Evolutionary conservation across 1,284 basidiomycete species (phyloP).

Genomic region (Ganoderma resinaceum): DNA sequence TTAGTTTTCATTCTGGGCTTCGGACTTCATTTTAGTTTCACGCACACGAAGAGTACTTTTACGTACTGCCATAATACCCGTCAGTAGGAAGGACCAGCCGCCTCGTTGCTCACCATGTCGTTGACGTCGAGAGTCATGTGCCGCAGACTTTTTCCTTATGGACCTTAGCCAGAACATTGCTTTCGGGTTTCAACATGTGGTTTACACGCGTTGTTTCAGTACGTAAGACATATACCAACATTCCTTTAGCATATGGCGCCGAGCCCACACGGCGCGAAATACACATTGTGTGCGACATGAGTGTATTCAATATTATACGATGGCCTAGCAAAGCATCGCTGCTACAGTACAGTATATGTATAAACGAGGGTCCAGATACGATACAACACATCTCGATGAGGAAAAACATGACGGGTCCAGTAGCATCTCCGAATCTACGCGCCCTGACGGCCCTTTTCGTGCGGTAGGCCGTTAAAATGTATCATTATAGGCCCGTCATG

Average conservation of each 20-base stretch:
- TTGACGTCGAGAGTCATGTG: not conserved
- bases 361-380: not conserved
- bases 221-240: constrained; percentile 22
- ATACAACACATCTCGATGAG: not conserved
- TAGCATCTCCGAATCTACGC: not conserved
- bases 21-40: not conserved
- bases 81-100: not conserved
- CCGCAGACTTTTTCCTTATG: not conserved
- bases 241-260: constrained; percentile 10
- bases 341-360: not conserved
- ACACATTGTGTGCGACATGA: not conserved
- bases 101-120: not conserved
- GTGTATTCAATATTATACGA: not conserved
- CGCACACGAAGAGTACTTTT: constrained; percentile 17
- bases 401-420: not conserved
- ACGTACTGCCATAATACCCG: constrained; percentile 21
- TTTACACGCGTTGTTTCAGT: constrained; percentile 24
- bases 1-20: not conserved
- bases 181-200: constrained; percentile 13
- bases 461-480: not conserved
- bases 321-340: too few relatives aligned
- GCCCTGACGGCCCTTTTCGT: not conserved
- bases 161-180: constrained; percentile 23
- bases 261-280: constrained; percentile 1
- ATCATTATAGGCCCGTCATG: not conserved